Evolutionary conservation across 2,329 filamentous ascomycete species (phyloP).

Genomic region (Trichothecium sympodiale): DNA sequence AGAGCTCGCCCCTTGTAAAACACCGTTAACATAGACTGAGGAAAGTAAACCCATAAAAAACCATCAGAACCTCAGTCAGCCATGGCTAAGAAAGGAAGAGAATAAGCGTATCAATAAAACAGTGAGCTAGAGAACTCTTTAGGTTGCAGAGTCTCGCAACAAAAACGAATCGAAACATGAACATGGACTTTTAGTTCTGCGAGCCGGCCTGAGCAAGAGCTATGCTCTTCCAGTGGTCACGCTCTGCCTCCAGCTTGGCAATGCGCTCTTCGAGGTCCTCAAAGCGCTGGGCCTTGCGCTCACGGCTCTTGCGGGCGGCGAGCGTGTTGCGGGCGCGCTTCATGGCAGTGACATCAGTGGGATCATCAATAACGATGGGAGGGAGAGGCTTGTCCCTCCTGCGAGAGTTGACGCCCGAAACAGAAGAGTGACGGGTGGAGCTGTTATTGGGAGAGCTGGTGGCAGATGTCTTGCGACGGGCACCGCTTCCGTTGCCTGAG

Average conservation of each 20-base stretch:
- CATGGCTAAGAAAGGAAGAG: constrained; percentile 1
- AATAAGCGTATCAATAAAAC: constrained; percentile 1
- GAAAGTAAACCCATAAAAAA: constrained; percentile 1
- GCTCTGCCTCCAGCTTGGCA: constrained; percentile 53
- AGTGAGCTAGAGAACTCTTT: constrained; percentile 1
- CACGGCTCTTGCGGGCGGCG: constrained; percentile 85
- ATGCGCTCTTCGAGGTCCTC: constrained; percentile 67
- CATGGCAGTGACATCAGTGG: constrained; percentile 63
- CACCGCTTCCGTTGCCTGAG: constrained; percentile 23
- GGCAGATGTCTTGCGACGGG: constrained; percentile 30
- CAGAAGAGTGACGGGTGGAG: constrained; percentile 50
- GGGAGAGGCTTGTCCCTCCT: constrained; percentile 73
- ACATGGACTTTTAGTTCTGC: constrained; percentile 12
- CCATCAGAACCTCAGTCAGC: constrained; percentile 5
- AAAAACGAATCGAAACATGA: not conserved
- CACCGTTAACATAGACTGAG: too few species aligned
- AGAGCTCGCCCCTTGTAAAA: too few species aligned
- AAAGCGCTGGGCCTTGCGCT: constrained; percentile 70
- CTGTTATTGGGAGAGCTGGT: constrained; percentile 29
- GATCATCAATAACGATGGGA: constrained; percentile 66
- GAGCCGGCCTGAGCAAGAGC: constrained; percentile 31
- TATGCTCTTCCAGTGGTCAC: constrained; percentile 53
- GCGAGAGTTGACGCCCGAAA: constrained; percentile 60
- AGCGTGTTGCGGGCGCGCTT: constrained; percentile 92
- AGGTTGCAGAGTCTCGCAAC: not conserved